Evolutionary conservation across 2,329 filamentous ascomycete species (phyloP).

Genomic region (Apiospora saccharicola): DNA sequence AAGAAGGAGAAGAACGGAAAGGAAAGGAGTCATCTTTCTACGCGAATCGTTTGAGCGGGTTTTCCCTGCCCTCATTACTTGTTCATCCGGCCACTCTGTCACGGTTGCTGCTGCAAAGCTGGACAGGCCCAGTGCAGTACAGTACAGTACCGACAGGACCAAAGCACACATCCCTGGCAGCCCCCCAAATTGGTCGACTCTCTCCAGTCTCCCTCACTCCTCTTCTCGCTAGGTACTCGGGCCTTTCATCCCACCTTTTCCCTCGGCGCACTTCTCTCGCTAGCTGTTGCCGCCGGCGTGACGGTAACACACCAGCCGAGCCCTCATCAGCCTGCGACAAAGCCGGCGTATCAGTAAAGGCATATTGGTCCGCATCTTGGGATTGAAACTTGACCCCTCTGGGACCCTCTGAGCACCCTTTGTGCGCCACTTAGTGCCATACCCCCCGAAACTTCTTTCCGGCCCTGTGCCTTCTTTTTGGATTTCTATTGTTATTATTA

Average conservation of each 20-base stretch:
- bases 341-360: slow-evolving; percentile 24
- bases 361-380: slow-evolving; percentile 21
- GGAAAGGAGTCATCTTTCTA: neutral
- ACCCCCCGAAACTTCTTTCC: slow-evolving; percentile 20
- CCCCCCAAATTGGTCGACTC: slow-evolving; percentile 1
- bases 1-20: neutral
- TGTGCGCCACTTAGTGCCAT: slow-evolving; percentile 9
- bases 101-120: slow-evolving; percentile 19
- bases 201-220: neutral
- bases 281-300: slow-evolving; percentile 13
- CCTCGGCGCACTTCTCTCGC: slow-evolving; percentile 19
- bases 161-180: slow-evolving; percentile 17
- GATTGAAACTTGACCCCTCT: slow-evolving; percentile 16
- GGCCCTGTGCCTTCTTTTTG: slow-evolving; percentile 16
- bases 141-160: slow-evolving; percentile 9
- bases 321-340: slow-evolving; percentile 25
- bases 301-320: slow-evolving; percentile 21
- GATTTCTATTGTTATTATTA: slow-evolving; percentile 16
- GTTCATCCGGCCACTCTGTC: neutral
- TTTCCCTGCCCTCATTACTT: slow-evolving; percentile 4
- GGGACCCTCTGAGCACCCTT: slow-evolving; percentile 14
- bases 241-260: slow-evolving; percentile 24
- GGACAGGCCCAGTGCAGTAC: neutral
- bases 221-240: slow-evolving; percentile 24
- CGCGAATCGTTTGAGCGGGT: slow-evolving; percentile 4